Evolutionary conservation across 2,329 filamentous ascomycete genomes (phyloP).

Genomic region (Hyphodiscus sp.): DNA sequence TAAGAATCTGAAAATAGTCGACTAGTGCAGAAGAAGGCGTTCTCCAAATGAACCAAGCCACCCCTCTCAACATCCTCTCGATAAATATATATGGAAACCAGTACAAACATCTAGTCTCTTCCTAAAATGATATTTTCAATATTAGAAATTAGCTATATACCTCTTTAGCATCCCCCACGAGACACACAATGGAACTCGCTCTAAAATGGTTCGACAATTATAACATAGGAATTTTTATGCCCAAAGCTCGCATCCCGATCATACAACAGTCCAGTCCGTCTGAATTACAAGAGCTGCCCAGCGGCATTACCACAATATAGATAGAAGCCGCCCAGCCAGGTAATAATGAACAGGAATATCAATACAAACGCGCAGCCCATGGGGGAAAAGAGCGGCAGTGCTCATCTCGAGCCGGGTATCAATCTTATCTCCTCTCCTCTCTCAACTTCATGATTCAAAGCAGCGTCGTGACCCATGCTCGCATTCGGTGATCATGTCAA

Average conservation of each 20-base stretch:
- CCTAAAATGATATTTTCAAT: background rate
- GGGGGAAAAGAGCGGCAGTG: conserved; percentile 19
- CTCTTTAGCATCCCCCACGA: background rate
- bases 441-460: conserved; percentile 6
- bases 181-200: background rate
- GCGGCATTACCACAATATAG: conserved; percentile 4
- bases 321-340: conserved; percentile 9
- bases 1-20: too few relatives aligned
- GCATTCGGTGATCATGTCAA: conserved; percentile 16
- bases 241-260: conserved; percentile 5
- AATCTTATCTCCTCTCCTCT: conserved; percentile 10
- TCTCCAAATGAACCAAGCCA: too few relatives aligned
- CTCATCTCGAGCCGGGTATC: conserved; percentile 24
- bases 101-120: background rate
- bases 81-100: background rate
- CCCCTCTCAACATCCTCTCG: too few relatives aligned
- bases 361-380: conserved; percentile 11
- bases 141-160: background rate
- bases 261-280: conserved; percentile 13
- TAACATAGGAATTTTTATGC: conserved; percentile 12
- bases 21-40: too few relatives aligned
- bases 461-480: conserved; percentile 19
- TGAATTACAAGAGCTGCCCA: conserved; percentile 26
- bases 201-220: background rate
- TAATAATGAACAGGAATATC: conserved; percentile 12